Evolutionary conservation across 2,329 filamentous ascomycete species (phyloP), one percentile per base, ranked within the genome.

Genomic region (Diplodia corticola): DNA sequence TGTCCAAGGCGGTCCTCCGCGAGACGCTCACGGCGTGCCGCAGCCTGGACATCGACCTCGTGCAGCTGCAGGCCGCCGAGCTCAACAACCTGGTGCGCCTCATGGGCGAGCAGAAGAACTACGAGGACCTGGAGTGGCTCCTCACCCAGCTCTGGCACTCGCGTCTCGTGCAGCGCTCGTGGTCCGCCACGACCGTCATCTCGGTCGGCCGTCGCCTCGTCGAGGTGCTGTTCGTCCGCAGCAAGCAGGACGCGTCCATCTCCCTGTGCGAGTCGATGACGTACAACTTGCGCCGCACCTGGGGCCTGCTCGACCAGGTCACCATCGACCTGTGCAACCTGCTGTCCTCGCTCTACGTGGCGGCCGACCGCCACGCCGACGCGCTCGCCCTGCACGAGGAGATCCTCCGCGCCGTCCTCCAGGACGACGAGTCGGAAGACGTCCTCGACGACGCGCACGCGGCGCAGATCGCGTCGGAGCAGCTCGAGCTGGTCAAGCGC

Each of bases 211-310:
- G 81, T 49, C 79, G 81, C 13, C 81, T 85, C 57, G 82, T 85
- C 59, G 80, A 82, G 71, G 82, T 82, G 1, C 82, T 82, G 57
- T 85, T 83, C 75, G 80, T 82, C 49, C 79, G 81, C 35, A 80
- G 80, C 48, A 75, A 80, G 53, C 78, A 80, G 51, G 74, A 80
- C 68, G 75, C 75, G 24, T 74, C 74, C 5, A 74, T 76, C 59
- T 71, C 71, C 12, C 80, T 86, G 1, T 82, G 80, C 72, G 83
- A 84, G 70, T 82, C 84, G 71, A 84, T 86, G 66, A 81, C 81
- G 46, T 86, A 86, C 77, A 86, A 86, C 71, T 77, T 85, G 68
- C 81, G 82, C 12, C 82, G 84, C 24, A 82, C 83, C 5, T 83
- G 83, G 73, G 84, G 84, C 4, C 78, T 79, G 33, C 78, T 79